These are phyloP conservation scores for Bolboschoenoplectus hybrid DNA, from an alignment of 202 grass and related monocot species.

Conservation along the genomic window DNA sequence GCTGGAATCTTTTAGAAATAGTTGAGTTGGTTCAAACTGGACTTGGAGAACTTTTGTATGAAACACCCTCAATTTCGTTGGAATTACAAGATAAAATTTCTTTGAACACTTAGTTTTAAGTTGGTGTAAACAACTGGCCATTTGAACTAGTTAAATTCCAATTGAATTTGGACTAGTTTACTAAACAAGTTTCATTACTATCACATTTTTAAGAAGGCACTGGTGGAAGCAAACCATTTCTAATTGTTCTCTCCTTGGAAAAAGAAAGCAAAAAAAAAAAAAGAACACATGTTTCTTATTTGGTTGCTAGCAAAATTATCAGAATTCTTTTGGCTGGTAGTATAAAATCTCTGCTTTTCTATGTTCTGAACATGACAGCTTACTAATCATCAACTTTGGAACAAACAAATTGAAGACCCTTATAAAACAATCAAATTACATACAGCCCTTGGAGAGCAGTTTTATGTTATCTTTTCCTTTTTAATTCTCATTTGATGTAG, in stretches of 20 bases:
- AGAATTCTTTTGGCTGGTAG: not conserved
- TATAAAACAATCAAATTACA: not conserved
- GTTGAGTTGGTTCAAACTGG: not conserved
- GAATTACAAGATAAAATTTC: slow-evolving; percentile 2
- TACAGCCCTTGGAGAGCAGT: not conserved
- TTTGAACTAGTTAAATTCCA: not conserved
- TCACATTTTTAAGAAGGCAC: not conserved
- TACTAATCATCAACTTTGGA: not conserved
- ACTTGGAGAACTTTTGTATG: not conserved
- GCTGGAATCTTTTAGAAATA: not conserved
- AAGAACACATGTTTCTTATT: not conserved
- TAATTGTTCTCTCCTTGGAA: not conserved
- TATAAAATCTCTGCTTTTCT: not conserved
- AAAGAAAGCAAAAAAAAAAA: not conserved
- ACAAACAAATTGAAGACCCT: not conserved
- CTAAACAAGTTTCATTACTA: not conserved
- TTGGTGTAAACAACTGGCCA: not conserved
- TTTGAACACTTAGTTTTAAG: not conserved
- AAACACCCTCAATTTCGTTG: slow-evolving; percentile 11
- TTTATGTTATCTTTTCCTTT: not conserved
- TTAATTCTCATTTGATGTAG: not conserved
- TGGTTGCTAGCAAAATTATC: not conserved
- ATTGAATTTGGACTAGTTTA: not conserved
- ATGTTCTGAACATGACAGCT: not conserved
- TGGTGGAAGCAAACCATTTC: not conserved